These are phyloP conservation scores for Aureobasidium zeae DNA, from an alignment of 2,329 filamentous ascomycete species.

Conservation along the genomic window DNA sequence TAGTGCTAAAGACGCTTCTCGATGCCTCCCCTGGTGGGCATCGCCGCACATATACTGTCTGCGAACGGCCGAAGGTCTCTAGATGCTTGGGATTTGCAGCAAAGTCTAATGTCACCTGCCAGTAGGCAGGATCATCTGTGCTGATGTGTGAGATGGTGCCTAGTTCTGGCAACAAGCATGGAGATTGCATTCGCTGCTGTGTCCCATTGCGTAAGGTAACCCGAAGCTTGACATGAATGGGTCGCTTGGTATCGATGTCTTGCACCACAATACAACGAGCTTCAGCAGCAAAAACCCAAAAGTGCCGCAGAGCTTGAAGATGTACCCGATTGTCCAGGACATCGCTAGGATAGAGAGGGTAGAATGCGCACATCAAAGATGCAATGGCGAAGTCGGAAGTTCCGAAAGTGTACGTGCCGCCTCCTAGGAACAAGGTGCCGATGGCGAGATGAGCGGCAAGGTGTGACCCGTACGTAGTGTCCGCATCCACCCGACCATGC, in stretches of 20 bases:
- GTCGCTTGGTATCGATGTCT: conserved; percentile 74
- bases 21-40: conserved; percentile 46
- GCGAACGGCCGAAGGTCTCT: conserved; percentile 56
- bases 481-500: conserved; percentile 74
- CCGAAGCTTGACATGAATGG: conserved; percentile 43
- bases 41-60: conserved; percentile 65
- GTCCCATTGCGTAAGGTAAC: conserved; percentile 21
- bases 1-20: conserved; percentile 55
- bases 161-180: conserved; percentile 55
- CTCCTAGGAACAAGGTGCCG: conserved; percentile 81
- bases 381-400: conserved; percentile 82
- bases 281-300: conserved; percentile 92
- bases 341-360: conserved; percentile 79
- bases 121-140: conserved; percentile 59
- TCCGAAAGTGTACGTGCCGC: conserved; percentile 84
- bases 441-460: conserved; percentile 87
- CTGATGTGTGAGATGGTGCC: conserved; percentile 53
- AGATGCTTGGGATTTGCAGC: conserved; percentile 51
- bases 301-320: conserved; percentile 89
- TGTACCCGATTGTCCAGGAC: conserved; percentile 93
- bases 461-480: conserved; percentile 87
- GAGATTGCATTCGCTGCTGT: conserved; percentile 36
- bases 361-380: conserved; percentile 80
- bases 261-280: conserved; percentile 79
- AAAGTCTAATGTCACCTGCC: conserved; percentile 75